Conservation (phyloP, 2,329 filamentous ascomycete genomes). For the Pseudocercospora fijiensis region DNA sequence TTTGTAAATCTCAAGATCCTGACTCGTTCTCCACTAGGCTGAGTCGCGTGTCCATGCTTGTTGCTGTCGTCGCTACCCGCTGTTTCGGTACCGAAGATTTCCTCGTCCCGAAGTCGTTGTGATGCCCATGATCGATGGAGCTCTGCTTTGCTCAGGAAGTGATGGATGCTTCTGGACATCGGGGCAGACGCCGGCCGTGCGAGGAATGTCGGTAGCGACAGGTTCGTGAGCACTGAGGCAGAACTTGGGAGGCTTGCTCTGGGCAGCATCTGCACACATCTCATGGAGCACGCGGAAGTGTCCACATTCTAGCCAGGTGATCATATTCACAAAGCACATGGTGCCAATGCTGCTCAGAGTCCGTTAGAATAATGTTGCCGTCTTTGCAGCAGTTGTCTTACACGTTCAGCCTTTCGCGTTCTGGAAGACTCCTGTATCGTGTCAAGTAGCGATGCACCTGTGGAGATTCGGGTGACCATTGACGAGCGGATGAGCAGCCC, state of each 20-base stretch:
- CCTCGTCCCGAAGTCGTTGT: conserved; percentile 4
- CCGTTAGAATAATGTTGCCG: not conserved
- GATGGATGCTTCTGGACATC: conserved; percentile 15
- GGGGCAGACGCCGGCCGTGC: conserved; percentile 16
- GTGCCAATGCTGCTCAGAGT: not conserved
- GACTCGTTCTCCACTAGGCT: not conserved
- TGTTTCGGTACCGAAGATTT: not conserved
- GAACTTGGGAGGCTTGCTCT: conserved; percentile 10
- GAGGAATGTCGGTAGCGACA: conserved; percentile 21
- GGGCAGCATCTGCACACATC: conserved; percentile 18
- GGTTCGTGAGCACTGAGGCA: conserved; percentile 23
- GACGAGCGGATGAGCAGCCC: not conserved
- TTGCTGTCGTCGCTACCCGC: not conserved
- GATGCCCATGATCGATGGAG: conserved; percentile 1
- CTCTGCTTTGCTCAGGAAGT: not conserved
- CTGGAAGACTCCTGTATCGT: not conserved
- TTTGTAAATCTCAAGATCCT: not conserved
- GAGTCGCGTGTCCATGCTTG: not conserved
- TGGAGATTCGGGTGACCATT: not conserved
- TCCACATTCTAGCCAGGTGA: conserved; percentile 23
- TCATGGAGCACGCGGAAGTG: conserved; percentile 21
- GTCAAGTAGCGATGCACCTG: not conserved
- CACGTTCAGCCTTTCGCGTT: not conserved
- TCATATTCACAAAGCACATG: conserved; percentile 25
- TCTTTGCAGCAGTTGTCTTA: not conserved